phyloP scores from a whole-genome alignment of 2,329 filamentous ascomycete species.

The Sclerotinia minor region DNA sequence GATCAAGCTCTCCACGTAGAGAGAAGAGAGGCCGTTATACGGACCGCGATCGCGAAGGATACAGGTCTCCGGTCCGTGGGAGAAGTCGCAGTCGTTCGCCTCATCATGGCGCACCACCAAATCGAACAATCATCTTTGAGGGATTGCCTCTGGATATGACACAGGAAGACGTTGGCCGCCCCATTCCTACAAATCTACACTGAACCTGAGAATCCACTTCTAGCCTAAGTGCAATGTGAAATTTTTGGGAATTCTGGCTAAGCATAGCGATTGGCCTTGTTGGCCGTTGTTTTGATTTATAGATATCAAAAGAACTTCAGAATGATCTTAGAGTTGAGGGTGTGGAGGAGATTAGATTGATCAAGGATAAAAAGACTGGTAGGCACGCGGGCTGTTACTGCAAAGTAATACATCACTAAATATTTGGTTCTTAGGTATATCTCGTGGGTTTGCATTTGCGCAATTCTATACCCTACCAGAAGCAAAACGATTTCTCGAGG shows the following conservation, averaged over 20 bases:
- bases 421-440: slow-evolving; percentile 46
- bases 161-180: slow-evolving; percentile 53
- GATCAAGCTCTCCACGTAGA: slow-evolving; percentile 43
- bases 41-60: slow-evolving; percentile 42
- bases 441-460: slow-evolving; percentile 57
- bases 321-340: slow-evolving; percentile 52
- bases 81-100: slow-evolving; percentile 40
- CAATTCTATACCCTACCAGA: slow-evolving; percentile 52
- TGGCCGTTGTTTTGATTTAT: slow-evolving; percentile 43
- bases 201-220: slow-evolving; percentile 30
- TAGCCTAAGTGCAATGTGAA: slow-evolving; percentile 42
- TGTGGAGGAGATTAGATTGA: slow-evolving; percentile 58
- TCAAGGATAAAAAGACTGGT: slow-evolving; percentile 60
- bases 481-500: slow-evolving; percentile 54
- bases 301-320: slow-evolving; percentile 57
- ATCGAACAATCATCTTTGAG: slow-evolving; percentile 56
- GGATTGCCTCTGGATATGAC: slow-evolving; percentile 52
- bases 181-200: slow-evolving; percentile 37
- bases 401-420: slow-evolving; percentile 25
- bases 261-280: slow-evolving; percentile 41
- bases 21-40: slow-evolving; percentile 40
- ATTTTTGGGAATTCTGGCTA: slow-evolving; percentile 43
- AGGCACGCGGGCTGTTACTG: slow-evolving; percentile 34
- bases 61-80: slow-evolving; percentile 37
- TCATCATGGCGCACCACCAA: slow-evolving; percentile 44